Evolutionary conservation across 1,284 basidiomycete species (phyloP), one percentile per base, ranked within the genome.

Genomic region (Schizophyllum amplum): DNA sequence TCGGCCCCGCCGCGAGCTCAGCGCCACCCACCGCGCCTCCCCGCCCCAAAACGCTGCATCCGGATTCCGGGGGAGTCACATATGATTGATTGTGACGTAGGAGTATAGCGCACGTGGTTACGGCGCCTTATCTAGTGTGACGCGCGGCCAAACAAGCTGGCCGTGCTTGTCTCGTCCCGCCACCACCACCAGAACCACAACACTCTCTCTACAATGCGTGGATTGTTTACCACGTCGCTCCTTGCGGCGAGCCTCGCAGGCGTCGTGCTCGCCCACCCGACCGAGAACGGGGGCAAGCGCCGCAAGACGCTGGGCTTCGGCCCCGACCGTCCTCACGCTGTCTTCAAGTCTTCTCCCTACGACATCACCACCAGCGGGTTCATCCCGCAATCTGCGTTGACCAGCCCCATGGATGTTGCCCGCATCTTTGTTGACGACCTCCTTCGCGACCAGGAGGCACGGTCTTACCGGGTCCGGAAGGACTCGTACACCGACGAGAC

Each of bases 401-500:
- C 71, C 24, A 77, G 83, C 63, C 82, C 87, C 13, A 70, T 76
- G 46, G 76, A 80, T 17, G 79, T 88, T 56, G 90, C 88, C 2
- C 73, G 74, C 57, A 67, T 72, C 53, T 90, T 90, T 67, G 72
- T 88, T 1, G 70, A 74, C 51, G 75, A 79, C 60, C 69, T 81
- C 52, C 71, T 81, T 17, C 66, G 66, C 53, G 67, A 70, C 52
- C 71, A 73, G 55, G 67, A 70, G 9, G 69, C 69, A 22, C 76
- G 73, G 62, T 67, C 75, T 0, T 89, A 81, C 67, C 74, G 74
- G 65, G 79, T 92, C 61, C 82, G 87, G 55, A 74, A 82, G 57
- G 87, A 95, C 77, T 92, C 90, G 26, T 95, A 95, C 71, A 93
- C 90, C 52, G 93, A 96, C 72, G 72, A 74, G 59, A 80, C 79